phyloP scores from a whole-genome alignment of 768 basidiomycete species.

The Rhizopogon vesiculosus region DNA sequence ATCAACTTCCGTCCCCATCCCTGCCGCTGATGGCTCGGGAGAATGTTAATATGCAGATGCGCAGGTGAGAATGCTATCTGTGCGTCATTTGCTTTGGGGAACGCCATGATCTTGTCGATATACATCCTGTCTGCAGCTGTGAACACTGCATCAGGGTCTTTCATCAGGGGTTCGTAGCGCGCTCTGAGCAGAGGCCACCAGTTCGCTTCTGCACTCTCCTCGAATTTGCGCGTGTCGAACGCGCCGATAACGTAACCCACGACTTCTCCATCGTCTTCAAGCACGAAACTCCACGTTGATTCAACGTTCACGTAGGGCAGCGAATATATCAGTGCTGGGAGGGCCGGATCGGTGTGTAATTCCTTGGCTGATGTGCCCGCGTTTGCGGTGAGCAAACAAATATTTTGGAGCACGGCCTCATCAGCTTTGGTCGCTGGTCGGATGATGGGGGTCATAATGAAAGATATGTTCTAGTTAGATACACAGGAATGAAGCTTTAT shows the following conservation, averaged over 20 bases:
- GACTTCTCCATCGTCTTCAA: slow-evolving; percentile 50
- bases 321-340: slow-evolving; percentile 69
- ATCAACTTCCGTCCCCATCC: slow-evolving; percentile 73
- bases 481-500: not conserved
- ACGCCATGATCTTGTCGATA: slow-evolving; percentile 30
- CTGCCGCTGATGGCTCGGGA: slow-evolving; percentile 59
- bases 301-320: slow-evolving; percentile 68
- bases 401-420: slow-evolving; percentile 52
- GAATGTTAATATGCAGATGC: slow-evolving; percentile 72
- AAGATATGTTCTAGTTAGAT: not conserved
- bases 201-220: slow-evolving; percentile 43
- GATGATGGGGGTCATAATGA: slow-evolving; percentile 38
- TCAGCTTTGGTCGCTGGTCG: slow-evolving; percentile 55
- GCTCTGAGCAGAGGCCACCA: slow-evolving; percentile 67
- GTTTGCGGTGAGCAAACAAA: slow-evolving; percentile 72
- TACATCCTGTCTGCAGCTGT: slow-evolving; percentile 24
- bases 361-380: slow-evolving; percentile 63
- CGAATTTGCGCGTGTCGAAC: slow-evolving; percentile 61
- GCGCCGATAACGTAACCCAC: slow-evolving; percentile 74
- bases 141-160: slow-evolving; percentile 6
- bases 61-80: slow-evolving; percentile 63
- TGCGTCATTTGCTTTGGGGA: slow-evolving; percentile 41
- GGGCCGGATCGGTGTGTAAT: slow-evolving; percentile 56
- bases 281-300: slow-evolving; percentile 66
- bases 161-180: slow-evolving; percentile 39